Conservation (phyloP, 495 filamentous ascomycete species). For the Talaromyces stipitatus region DNA sequence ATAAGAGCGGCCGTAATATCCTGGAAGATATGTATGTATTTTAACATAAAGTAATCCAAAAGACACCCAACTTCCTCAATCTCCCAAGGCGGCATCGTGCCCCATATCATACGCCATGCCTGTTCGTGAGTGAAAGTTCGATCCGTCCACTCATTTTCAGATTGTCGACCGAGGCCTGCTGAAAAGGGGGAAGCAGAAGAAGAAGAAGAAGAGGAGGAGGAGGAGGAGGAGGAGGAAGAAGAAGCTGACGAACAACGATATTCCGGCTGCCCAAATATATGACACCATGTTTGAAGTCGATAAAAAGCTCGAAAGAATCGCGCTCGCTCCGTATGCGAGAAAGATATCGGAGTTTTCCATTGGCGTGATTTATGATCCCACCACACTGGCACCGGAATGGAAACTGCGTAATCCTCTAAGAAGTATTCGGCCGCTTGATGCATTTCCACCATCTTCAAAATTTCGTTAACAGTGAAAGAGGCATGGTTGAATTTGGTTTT, state of each 20-base stretch:
- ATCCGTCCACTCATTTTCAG: background rate
- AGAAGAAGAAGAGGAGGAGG: background rate
- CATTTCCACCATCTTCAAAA: background rate
- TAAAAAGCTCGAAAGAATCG: background rate
- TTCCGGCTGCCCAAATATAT: background rate
- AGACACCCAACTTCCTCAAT: background rate
- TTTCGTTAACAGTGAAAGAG: background rate
- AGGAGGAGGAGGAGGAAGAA: background rate
- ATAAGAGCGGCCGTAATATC: background rate
- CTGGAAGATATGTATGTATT: background rate
- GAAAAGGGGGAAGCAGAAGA: background rate
- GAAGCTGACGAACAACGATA: background rate
- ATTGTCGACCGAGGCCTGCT: background rate
- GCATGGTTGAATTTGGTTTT: background rate
- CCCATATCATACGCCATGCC: background rate
- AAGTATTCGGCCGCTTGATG: background rate
- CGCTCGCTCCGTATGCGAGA: background rate
- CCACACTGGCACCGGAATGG: background rate
- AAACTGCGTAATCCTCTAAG: background rate
- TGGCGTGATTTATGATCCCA: background rate
- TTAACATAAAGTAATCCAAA: background rate
- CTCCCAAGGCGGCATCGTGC: slow-evolving; percentile 1
- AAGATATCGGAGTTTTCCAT: background rate
- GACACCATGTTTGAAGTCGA: background rate
- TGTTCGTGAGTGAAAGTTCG: background rate